Percentiles rank a stretch among this genome's conserved stretches.
phyloP scores from a whole-genome alignment of 768 basidiomycete species.

The Krasilnikovozyma curviuscula region DNA sequence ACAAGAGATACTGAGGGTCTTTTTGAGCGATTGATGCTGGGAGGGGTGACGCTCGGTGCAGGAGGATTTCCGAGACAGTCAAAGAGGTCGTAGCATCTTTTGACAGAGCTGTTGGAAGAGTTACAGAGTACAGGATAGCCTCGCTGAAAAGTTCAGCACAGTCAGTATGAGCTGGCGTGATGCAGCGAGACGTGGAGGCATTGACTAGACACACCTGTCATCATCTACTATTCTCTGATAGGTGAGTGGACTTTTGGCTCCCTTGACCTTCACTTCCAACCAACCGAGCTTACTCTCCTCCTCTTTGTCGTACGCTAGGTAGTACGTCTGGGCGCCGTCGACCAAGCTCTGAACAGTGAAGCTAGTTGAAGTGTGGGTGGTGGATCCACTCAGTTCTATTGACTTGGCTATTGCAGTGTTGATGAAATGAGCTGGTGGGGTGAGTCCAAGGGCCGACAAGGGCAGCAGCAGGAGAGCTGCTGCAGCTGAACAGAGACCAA shows the following conservation, averaged over 20 bases:
- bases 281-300: conserved; percentile 18
- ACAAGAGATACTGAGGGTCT: conserved; percentile 62
- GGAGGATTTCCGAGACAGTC: conserved; percentile 57
- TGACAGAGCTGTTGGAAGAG: conserved; percentile 41
- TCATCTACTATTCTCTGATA: conserved; percentile 25
- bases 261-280: conserved; percentile 62
- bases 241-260: conserved; percentile 28
- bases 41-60: conserved; percentile 57
- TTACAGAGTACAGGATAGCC: conserved; percentile 41
- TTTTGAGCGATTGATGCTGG: conserved; percentile 53
- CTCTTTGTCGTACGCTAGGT: conserved; percentile 17
- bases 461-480: too few species aligned
- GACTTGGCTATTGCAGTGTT: conserved; percentile 65
- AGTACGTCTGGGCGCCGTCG: conserved; percentile 33
- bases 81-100: conserved; percentile 48
- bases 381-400: conserved; percentile 71
- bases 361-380: conserved; percentile 73
- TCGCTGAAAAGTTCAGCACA: conserved; percentile 19
- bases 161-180: neutral
- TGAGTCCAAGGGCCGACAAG: too few species aligned
- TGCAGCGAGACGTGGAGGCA: conserved; percentile 1
- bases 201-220: conserved; percentile 33
- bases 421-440: too few species aligned
- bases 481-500: too few species aligned
- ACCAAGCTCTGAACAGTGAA: conserved; percentile 61